Evolutionary conservation across 768 basidiomycete species (phyloP).

Genomic region (Suillus brevipes): DNA sequence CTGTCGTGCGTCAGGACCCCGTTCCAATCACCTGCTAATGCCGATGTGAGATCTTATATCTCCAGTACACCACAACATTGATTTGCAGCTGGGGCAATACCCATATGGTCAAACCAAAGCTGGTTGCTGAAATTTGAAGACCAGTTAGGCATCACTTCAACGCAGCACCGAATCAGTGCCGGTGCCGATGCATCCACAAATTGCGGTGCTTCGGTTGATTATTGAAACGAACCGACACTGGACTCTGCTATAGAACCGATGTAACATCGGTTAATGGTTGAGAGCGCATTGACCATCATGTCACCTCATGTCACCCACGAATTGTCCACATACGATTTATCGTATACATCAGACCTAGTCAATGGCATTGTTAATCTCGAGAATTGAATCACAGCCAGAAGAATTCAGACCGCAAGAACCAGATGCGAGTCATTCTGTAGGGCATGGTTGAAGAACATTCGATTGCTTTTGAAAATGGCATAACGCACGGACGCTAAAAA

Average conservation of each 20-base stretch:
- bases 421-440: neutral
- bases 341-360: neutral
- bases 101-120: neutral
- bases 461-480: neutral
- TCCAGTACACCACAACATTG: neutral
- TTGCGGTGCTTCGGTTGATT: too few relatives aligned
- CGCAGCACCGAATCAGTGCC: neutral
- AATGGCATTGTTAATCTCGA: neutral
- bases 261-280: neutral
- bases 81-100: neutral
- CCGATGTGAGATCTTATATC: neutral
- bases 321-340: neutral
- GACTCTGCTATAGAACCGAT: neutral
- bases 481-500: neutral
- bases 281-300: neutral
- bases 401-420: neutral
- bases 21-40: neutral
- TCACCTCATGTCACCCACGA: neutral
- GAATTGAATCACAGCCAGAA: neutral
- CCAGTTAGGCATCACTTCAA: neutral
- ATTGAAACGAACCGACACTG: neutral
- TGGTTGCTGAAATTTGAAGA: neutral
- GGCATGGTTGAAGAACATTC: neutral
- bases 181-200: neutral
- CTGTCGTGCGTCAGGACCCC: neutral